Evolutionary conservation across 192 early-diverging fungal genomes (phyloP).

Genomic region (Umbelopsis isabellina): DNA sequence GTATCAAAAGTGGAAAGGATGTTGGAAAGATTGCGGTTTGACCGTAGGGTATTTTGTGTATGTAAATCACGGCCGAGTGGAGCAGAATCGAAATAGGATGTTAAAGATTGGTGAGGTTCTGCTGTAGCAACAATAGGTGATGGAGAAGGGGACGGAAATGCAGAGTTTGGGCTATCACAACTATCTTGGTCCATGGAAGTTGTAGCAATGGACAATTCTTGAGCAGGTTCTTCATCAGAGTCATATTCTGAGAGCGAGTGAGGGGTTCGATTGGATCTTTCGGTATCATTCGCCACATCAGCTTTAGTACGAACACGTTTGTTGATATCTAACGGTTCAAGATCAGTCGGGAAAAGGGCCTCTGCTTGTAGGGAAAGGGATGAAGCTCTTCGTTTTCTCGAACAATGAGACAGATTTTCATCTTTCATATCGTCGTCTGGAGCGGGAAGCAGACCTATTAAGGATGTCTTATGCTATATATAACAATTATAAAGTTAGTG

Average conservation of each 20-base stretch:
- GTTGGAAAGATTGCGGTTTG: conserved; percentile 38
- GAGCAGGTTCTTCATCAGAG: conserved; percentile 15
- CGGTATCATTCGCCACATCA: conserved; percentile 2
- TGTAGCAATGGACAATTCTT: conserved; percentile 25
- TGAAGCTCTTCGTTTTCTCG: conserved; percentile 4
- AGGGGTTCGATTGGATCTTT: conserved; percentile 19
- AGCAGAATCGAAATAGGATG: conserved; percentile 23
- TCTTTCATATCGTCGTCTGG: conserved; percentile 5
- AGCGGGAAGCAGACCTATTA: neutral
- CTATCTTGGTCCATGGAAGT: conserved; percentile 11
- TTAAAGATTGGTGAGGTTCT: conserved; percentile 17
- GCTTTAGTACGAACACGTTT: conserved; percentile 8
- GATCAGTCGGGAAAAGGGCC: neutral
- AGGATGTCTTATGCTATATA: neutral
- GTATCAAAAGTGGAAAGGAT: conserved; percentile 82
- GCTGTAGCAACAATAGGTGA: conserved; percentile 46
- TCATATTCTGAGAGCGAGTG: conserved; percentile 14
- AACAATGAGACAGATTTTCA: neutral
- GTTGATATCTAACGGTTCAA: conserved; percentile 1
- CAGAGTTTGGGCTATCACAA: conserved; percentile 22
- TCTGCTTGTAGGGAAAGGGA: neutral
- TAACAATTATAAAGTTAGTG: neutral
- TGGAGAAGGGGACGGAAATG: conserved; percentile 52
- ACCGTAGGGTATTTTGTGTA: conserved; percentile 33
- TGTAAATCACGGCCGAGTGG: conserved; percentile 24